These are phyloP conservation scores for Strigomonas culicis DNA, from an alignment of 208 protist species.

Conservation along the genomic window DNA sequence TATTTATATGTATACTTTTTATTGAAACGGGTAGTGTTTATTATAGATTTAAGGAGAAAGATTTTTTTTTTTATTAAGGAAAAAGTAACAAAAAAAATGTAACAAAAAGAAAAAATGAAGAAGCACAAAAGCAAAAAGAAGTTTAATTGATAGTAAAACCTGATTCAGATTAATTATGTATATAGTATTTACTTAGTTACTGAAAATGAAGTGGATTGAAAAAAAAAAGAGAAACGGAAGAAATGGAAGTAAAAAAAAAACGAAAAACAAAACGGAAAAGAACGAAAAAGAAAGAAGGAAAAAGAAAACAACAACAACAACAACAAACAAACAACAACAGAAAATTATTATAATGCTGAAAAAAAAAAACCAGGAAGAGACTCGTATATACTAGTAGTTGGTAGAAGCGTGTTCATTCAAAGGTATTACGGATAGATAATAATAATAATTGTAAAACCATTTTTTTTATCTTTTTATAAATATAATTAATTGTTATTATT, in stretches of 20 bases:
- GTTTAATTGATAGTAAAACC: background rate
- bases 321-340: background rate
- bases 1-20: conserved; percentile 2
- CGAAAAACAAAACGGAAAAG: conserved; percentile 9
- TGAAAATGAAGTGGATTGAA: conserved; percentile 5
- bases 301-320: conserved; percentile 8
- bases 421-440: too few relatives aligned
- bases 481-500: background rate
- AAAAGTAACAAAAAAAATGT: background rate
- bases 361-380: background rate
- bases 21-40: background rate
- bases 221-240: conserved; percentile 6
- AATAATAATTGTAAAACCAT: too few relatives aligned
- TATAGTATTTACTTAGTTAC: conserved; percentile 16
- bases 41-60: conserved; percentile 3
- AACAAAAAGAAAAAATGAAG: background rate
- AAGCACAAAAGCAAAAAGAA: background rate
- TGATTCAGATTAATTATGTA: background rate
- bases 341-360: background rate
- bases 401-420: too few relatives aligned
- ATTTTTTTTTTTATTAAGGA: too few relatives aligned
- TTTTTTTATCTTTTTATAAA: conserved; percentile 3
- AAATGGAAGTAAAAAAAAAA: conserved; percentile 4
- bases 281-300: conserved; percentile 10
- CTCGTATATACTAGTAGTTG: too few relatives aligned